Base-by-base conservation (phyloP, 441 rosid species). In the Geranium incanum region DNA sequence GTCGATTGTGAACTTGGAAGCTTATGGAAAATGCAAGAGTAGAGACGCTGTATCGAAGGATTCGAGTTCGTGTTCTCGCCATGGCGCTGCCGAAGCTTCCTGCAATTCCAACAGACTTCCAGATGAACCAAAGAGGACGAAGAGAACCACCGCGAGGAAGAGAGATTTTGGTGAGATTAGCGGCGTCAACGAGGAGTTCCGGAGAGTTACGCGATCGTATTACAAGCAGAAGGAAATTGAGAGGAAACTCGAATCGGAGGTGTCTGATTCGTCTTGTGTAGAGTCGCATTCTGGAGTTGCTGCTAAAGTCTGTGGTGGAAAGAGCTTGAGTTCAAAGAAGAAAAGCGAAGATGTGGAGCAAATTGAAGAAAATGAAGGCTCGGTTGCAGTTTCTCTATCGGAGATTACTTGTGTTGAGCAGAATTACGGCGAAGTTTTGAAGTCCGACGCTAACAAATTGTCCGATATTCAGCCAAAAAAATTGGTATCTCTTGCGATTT, bases 241-340 rank as follows among this genome's bases (percentile, higher is more conserved):
- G 69, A 78, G 41, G 52, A 63, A 65, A 48, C 67, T 70, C 5
- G 84, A 79, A 45, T 76, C 67, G 57, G 89, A 88, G 74, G 84
- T 78, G 50, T 87, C 95, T 68, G 90, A 84, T 68, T 81, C 86
- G 23, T 87, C 94, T 50, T 87, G 83, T 65, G 90, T 84, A 38
- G 81, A 74, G 45, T 83, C 88, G 13, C 80, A 77, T 77, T 83
- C 80, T 23, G 83, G 76, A 63, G 80, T 67, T 79, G 86, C 71
- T 71, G 74, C 71, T 68, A 78, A 70, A 67, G 79, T 68, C 68
- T 73, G 72, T 68, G 79, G 74, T 67, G 80, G 69, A 41, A 67
- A 63, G 64, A 79, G 63, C 21, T 71, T 57, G 37, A 67, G 68
- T 74, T 74, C 75, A 67, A 74, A 73, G 72, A 76, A 75, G 36